These are phyloP conservation scores for Chrysochromulina parva DNA, from an alignment of 78 protist genomes.

Conservation along the genomic window DNA sequence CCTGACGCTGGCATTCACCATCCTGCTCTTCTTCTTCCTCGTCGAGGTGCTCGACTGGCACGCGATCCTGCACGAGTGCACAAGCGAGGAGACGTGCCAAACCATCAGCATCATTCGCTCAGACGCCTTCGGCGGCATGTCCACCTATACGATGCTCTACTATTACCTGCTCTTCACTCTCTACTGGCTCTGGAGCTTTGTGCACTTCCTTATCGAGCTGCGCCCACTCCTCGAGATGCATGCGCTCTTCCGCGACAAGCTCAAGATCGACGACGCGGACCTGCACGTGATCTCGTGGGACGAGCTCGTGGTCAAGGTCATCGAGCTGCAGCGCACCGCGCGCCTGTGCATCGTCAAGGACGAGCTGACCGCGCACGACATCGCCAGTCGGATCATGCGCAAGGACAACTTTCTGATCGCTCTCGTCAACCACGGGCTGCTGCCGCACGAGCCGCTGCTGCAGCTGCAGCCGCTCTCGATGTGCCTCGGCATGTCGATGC, in stretches of 20 bases:
- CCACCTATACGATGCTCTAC: not conserved
- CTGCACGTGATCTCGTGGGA: not conserved
- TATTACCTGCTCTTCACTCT: not conserved
- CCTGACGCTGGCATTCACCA: constrained; percentile 10
- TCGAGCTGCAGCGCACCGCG: not conserved
- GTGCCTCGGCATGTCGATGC: constrained; percentile 16
- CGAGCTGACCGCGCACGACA: constrained; percentile 57
- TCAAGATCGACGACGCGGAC: not conserved
- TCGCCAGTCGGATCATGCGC: constrained; percentile 80
- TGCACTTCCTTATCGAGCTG: not conserved
- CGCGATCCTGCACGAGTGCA: constrained; percentile 10
- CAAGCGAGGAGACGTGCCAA: not conserved
- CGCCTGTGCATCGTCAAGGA: constrained; percentile 4
- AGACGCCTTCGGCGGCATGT: not conserved
- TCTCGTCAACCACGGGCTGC: constrained; percentile 60
- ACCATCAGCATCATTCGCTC: not conserved
- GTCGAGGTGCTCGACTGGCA: constrained; percentile 11
- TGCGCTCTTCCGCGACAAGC: not conserved
- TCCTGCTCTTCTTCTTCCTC: not conserved
- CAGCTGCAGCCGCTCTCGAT: constrained; percentile 2
- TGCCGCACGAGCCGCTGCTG: constrained; percentile 46
- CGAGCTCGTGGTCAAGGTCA: not conserved
- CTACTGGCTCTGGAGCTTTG: constrained; percentile 2
- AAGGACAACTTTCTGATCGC: constrained; percentile 79
- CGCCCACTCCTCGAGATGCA: not conserved